Evolutionary conservation across 805 yeast species (phyloP).

Genomic region (Wickerhamiella sergipiensis): DNA sequence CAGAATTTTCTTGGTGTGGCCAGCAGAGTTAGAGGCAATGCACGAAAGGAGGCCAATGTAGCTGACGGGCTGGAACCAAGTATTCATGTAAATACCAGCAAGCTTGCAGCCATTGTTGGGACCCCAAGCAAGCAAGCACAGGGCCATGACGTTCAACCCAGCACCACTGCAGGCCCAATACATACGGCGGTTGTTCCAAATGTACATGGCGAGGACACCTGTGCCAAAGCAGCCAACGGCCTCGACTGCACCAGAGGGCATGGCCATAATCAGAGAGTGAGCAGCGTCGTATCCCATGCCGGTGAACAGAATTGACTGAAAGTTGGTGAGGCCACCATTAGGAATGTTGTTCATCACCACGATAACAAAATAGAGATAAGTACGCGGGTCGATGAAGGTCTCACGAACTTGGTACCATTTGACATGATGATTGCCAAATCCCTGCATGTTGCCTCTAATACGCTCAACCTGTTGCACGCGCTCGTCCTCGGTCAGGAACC

Average conservation of each 20-base stretch:
- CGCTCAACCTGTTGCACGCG: slow-evolving; percentile 36
- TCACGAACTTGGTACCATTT: slow-evolving; percentile 41
- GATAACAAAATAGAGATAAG: slow-evolving; percentile 34
- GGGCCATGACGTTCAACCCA: slow-evolving; percentile 32
- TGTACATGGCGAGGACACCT: slow-evolving; percentile 11
- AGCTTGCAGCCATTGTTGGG: slow-evolving; percentile 25
- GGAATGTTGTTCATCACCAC: slow-evolving; percentile 32
- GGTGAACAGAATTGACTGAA: slow-evolving; percentile 31
- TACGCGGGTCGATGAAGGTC: slow-evolving; percentile 34
- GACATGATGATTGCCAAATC: slow-evolving; percentile 40
- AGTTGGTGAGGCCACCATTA: slow-evolving; percentile 43
- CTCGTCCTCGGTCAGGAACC: slow-evolving; percentile 35
- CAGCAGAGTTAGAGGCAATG: slow-evolving; percentile 42
- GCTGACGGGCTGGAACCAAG: slow-evolving; percentile 22
- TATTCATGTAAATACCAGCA: slow-evolving; percentile 29
- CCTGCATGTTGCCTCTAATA: slow-evolving; percentile 40
- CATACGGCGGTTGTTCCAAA: slow-evolving; percentile 11
- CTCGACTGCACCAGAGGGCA: slow-evolving; percentile 34
- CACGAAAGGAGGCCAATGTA: slow-evolving; percentile 20
- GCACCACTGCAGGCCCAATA: slow-evolving; percentile 35
- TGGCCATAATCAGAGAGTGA: slow-evolving; percentile 29
- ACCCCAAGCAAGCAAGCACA: slow-evolving; percentile 34
- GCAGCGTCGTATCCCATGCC: slow-evolving; percentile 20
- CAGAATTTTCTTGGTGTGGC: slow-evolving; percentile 58
- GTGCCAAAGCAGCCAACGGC: slow-evolving; percentile 10